phyloP scores from a whole-genome alignment of 139 green algal species.

The Chlamydomonas eustigma region DNA sequence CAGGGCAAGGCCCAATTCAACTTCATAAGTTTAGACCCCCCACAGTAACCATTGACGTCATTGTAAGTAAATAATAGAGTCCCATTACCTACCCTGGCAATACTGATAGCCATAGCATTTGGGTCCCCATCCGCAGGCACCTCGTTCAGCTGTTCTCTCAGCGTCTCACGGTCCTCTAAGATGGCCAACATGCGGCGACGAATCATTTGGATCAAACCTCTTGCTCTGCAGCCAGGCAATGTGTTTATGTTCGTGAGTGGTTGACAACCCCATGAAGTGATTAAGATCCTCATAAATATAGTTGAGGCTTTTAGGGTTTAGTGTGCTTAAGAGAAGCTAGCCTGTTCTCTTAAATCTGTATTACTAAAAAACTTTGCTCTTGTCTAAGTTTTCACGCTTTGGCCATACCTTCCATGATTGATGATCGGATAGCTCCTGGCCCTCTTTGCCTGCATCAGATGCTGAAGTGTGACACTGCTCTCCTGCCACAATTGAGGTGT shows the following conservation, averaged over 20 bases:
- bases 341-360: too few species aligned
- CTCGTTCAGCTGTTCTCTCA: slow-evolving; percentile 25
- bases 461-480: slow-evolving; percentile 40
- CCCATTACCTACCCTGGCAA: slow-evolving; percentile 59
- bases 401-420: slow-evolving; percentile 53
- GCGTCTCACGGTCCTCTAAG: slow-evolving; percentile 39
- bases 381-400: too few species aligned
- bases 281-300: too few species aligned
- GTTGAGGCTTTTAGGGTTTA: too few species aligned
- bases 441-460: slow-evolving; percentile 32
- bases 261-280: too few species aligned
- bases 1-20: too few species aligned
- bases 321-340: too few species aligned
- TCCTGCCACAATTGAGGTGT: slow-evolving; percentile 30
- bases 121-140: slow-evolving; percentile 46
- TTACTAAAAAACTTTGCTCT: too few species aligned
- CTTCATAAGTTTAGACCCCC: too few species aligned
- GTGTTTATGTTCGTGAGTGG: too few species aligned
- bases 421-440: slow-evolving; percentile 54
- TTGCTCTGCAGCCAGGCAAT: slow-evolving; percentile 14
- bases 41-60: too few species aligned
- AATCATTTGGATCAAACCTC: slow-evolving; percentile 54
- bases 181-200: slow-evolving; percentile 46
- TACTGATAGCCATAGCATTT: slow-evolving; percentile 41
- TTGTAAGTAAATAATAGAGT: too few species aligned